These are phyloP conservation scores for Zoysia matrella DNA, from an alignment of 202 grass and related monocot genomes.

Conservation along the genomic window DNA sequence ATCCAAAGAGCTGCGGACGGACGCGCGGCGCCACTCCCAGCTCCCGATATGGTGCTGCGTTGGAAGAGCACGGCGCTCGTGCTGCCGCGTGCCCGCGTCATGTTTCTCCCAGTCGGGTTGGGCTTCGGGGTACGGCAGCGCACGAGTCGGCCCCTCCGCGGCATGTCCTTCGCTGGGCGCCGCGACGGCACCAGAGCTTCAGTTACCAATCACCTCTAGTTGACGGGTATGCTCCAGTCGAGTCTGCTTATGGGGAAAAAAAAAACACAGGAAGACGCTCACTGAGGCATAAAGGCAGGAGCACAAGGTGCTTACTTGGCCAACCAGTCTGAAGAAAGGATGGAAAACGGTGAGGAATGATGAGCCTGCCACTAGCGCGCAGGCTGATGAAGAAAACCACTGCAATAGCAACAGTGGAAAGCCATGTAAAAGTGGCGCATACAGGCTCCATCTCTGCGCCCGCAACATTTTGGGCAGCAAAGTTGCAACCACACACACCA, in stretches of 20 bases:
- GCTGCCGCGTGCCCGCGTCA: neutral
- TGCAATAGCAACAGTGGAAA: conserved; percentile 36
- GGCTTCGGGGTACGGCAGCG: neutral
- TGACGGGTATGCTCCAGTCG: too few relatives aligned
- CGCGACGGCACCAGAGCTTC: too few relatives aligned
- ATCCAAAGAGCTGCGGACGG: neutral
- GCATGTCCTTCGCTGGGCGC: too few relatives aligned
- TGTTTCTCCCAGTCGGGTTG: neutral
- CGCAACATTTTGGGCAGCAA: conserved; percentile 20
- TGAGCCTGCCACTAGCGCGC: conserved; percentile 26
- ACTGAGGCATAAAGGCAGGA: too few relatives aligned
- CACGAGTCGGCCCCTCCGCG: neutral
- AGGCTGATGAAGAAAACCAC: conserved; percentile 41
- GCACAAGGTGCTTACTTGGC: neutral
- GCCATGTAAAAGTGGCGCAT: conserved; percentile 31
- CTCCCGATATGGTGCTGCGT: neutral
- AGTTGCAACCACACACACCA: neutral
- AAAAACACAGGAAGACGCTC: neutral
- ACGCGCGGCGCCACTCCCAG: neutral
- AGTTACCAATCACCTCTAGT: too few relatives aligned
- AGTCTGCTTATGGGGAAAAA: too few relatives aligned
- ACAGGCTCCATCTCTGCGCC: neutral
- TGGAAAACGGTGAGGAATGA: neutral
- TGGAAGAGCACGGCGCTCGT: neutral
- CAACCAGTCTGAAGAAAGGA: neutral